Conservation (phyloP, 352 stramenopile genomes). For the Phytophthora citrophthora region DNA sequence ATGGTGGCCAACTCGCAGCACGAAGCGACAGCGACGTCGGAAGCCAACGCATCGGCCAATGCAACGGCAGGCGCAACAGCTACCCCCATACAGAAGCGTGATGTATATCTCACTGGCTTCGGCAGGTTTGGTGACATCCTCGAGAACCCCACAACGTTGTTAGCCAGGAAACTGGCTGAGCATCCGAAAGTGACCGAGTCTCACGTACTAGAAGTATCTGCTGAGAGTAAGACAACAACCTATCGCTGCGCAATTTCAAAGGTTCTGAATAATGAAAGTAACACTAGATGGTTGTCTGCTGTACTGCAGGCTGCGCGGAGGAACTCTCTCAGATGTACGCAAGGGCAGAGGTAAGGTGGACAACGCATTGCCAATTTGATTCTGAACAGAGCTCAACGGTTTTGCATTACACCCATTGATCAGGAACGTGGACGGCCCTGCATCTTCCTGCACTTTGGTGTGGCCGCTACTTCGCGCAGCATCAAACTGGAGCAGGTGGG, state of each 20-base stretch:
- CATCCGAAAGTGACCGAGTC: slow-evolving; percentile 72
- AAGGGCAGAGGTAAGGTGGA: slow-evolving; percentile 32
- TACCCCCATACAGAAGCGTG: slow-evolving; percentile 31
- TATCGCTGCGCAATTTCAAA: background rate
- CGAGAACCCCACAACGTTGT: slow-evolving; percentile 78
- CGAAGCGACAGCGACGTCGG: slow-evolving; percentile 1
- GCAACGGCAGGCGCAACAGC: slow-evolving; percentile 8
- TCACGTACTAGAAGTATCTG: slow-evolving; percentile 77
- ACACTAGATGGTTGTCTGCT: slow-evolving; percentile 1
- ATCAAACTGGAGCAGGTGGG: slow-evolving; percentile 71
- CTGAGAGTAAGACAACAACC: slow-evolving; percentile 41
- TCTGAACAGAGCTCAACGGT: background rate
- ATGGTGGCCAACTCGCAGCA: slow-evolving; percentile 34
- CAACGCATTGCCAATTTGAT: background rate
- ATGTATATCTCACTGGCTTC: slow-evolving; percentile 85
- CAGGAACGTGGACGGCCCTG: slow-evolving; percentile 56
- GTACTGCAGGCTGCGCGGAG: slow-evolving; percentile 35
- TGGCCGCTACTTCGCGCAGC: slow-evolving; percentile 49
- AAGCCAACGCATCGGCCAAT: background rate
- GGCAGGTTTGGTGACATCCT: slow-evolving; percentile 85
- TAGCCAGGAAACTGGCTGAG: slow-evolving; percentile 59
- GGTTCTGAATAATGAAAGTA: background rate
- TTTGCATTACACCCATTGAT: background rate
- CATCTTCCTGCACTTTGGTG: slow-evolving; percentile 80
- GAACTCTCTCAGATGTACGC: slow-evolving; percentile 34